These are phyloP conservation scores for Beauveria scarabaeidicola DNA, from an alignment of 2,329 filamentous ascomycete species.

Conservation along the genomic window DNA sequence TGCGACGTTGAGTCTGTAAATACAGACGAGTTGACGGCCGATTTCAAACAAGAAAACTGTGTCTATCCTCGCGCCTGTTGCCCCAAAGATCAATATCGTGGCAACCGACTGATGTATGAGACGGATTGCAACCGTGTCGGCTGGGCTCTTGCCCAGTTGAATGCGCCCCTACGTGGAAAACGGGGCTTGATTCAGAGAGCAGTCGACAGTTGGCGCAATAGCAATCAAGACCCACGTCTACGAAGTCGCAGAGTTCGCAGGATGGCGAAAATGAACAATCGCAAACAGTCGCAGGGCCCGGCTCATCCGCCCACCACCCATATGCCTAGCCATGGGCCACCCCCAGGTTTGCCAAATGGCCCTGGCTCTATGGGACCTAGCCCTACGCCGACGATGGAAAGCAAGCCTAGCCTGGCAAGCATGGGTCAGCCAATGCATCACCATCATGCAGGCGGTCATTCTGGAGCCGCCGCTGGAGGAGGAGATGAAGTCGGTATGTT, in stretches of 20 bases:
- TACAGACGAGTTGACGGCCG: slow-evolving; percentile 71
- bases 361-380: slow-evolving; percentile 54
- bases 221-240: slow-evolving; percentile 89
- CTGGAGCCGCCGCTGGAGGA: slow-evolving; percentile 48
- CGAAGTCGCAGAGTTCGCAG: slow-evolving; percentile 85
- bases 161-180: slow-evolving; percentile 84
- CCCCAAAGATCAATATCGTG: slow-evolving; percentile 90
- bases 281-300: slow-evolving; percentile 57
- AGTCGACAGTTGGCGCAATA: slow-evolving; percentile 98
- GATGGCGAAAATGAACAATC: slow-evolving; percentile 91
- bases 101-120: slow-evolving; percentile 92
- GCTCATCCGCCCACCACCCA: slow-evolving; percentile 49
- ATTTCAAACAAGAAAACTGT: slow-evolving; percentile 98
- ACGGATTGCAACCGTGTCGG: slow-evolving; percentile 99
- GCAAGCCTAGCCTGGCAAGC: slow-evolving; percentile 54
- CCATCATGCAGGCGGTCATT: slow-evolving; percentile 34
- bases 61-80: slow-evolving; percentile 95
- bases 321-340: slow-evolving; percentile 59
- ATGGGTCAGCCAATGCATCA: slow-evolving; percentile 66
- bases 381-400: slow-evolving; percentile 45
- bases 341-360: slow-evolving; percentile 54
- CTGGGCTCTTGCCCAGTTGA: slow-evolving; percentile 94
- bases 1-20: slow-evolving; percentile 97
- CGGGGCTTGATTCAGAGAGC: slow-evolving; percentile 92
- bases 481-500: slow-evolving; percentile 96